Base-by-base conservation (phyloP, 2,329 filamentous ascomycete genomes). In the Cryphonectria parasitica region DNA sequence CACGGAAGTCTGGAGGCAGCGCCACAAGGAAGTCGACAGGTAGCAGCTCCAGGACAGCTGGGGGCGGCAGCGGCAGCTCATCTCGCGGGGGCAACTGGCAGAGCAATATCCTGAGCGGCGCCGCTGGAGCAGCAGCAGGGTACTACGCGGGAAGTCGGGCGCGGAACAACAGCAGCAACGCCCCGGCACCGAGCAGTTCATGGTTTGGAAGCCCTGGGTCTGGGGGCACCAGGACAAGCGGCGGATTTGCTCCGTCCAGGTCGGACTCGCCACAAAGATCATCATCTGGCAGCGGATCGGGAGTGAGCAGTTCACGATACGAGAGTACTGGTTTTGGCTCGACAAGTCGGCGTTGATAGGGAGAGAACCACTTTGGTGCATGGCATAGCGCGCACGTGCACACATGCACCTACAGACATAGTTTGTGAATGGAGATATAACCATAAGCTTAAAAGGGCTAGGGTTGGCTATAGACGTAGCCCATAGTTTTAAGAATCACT, bases 321-420 rank as follows among this genome's bases (percentile, higher is more conserved):
- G 87, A 91, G 75, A 92, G 90, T 75, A 93, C 91, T 0, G 91
- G 91, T 0, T 94, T 92, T 77, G 91, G 91, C 11, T 91, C 89
- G 11, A 93, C 91, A 0, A 87, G 83, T 70, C 83, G 89, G 70
- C 84, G 89, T 75, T 90, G 41, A 62, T 31, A 25, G 8, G 22
- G 13, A 28, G 64, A 15, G 39, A 39, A 41, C 39, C 4, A 15
- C 52, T 25, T 17, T 31, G 54, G 25, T 10, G 25, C 15, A 15
- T 58, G 4, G 49, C 6, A 34, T 25, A 28, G 28, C 17, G 39
- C 45, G 45, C 45, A 10, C 45, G 1, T 6, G 7, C 19, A n/a
- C 22, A n/a, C 7, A n/a, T 17, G 6, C 43, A 22, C n/a, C n/a
- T n/a, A n/a, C n/a, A n/a, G n/a, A n/a, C 41, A 63, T 17, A 61